phyloP scores from a whole-genome alignment of 768 basidiomycete species.

The Rubroboletus satanas region DNA sequence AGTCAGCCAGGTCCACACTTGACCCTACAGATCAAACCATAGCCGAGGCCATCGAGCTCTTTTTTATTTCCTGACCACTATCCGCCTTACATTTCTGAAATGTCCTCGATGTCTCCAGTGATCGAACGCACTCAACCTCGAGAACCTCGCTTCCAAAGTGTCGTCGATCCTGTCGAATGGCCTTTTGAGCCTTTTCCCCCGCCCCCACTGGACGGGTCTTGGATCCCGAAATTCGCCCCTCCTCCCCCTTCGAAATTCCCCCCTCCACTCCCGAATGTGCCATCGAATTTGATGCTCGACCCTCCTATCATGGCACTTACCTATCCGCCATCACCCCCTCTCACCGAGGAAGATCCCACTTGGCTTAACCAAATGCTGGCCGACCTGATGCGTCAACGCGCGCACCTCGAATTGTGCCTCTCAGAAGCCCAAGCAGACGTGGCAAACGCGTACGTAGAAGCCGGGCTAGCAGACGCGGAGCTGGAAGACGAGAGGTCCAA shows the following conservation, averaged over 20 bases:
- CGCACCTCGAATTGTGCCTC: constrained; percentile 17
- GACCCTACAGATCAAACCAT: neutral
- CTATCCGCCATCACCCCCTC: constrained; percentile 28
- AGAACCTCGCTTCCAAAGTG: neutral
- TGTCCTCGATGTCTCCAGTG: constrained; percentile 3
- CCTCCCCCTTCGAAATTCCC: constrained; percentile 18
- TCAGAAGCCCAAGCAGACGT: constrained; percentile 16
- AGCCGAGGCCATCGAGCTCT: neutral
- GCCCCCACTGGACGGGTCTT: constrained; percentile 26
- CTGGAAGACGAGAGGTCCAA: constrained; percentile 19
- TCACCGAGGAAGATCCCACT: constrained; percentile 22
- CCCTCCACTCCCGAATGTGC: constrained; percentile 2
- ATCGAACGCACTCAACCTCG: neutral
- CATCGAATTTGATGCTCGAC: constrained; percentile 8
- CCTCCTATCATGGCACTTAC: constrained; percentile 28
- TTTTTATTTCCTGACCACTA: neutral
- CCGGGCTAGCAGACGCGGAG: constrained; percentile 26
- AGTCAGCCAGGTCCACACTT: neutral
- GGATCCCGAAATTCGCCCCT: constrained; percentile 22
- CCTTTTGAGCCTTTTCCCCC: constrained; percentile 28
- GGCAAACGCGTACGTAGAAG: constrained; percentile 23
- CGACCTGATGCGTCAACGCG: constrained; percentile 26
- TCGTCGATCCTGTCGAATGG: constrained; percentile 15
- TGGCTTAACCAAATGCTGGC: constrained; percentile 28
- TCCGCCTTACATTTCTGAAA: neutral